A percentile compares a stretch with the other conserved stretches of the same genome.
phyloP scores from a whole-genome alignment of 2,329 filamentous ascomycete species.

The Neocucurbitaria cava region DNA sequence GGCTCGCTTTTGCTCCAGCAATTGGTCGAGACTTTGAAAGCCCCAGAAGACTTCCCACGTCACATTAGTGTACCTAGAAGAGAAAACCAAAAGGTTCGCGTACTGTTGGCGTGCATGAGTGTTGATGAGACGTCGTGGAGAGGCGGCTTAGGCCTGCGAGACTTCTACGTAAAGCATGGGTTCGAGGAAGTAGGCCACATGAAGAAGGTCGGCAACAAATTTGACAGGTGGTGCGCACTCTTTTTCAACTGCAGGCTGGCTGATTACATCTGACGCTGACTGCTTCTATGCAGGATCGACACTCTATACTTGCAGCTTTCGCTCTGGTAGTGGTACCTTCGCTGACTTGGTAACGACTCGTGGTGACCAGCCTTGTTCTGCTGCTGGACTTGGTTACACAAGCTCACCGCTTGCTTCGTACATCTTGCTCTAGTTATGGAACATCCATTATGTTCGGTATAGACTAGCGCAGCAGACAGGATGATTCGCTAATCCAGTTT shows the following conservation, averaged over 20 bases:
- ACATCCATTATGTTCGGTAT: slow-evolving; percentile 25
- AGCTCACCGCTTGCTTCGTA: slow-evolving; percentile 33
- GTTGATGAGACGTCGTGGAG: slow-evolving; percentile 45
- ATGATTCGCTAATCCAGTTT: slow-evolving; percentile 29
- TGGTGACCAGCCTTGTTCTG: not conserved
- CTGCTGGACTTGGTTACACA: slow-evolving; percentile 20
- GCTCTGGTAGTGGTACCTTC: slow-evolving; percentile 17
- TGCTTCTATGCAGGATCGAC: slow-evolving; percentile 22
- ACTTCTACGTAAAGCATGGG: slow-evolving; percentile 49
- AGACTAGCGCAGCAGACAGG: slow-evolving; percentile 20
- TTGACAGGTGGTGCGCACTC: slow-evolving; percentile 43
- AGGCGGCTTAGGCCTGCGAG: slow-evolving; percentile 42
- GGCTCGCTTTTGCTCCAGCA: slow-evolving; percentile 42
- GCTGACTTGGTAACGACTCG: not conserved
- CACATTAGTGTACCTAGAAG: slow-evolving; percentile 9
- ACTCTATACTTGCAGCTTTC: slow-evolving; percentile 29
- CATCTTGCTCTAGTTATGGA: slow-evolving; percentile 16
- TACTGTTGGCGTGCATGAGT: slow-evolving; percentile 13
- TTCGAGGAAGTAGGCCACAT: slow-evolving; percentile 50
- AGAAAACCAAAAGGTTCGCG: slow-evolving; percentile 31
- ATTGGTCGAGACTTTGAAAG: slow-evolving; percentile 36
- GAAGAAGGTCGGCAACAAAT: slow-evolving; percentile 49
- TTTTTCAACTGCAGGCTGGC: not conserved
- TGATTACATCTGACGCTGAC: slow-evolving; percentile 2
- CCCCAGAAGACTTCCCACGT: slow-evolving; percentile 19